phyloP scores from a whole-genome alignment of 805 yeast genomes.

The Brettanomyces naardenensis region DNA sequence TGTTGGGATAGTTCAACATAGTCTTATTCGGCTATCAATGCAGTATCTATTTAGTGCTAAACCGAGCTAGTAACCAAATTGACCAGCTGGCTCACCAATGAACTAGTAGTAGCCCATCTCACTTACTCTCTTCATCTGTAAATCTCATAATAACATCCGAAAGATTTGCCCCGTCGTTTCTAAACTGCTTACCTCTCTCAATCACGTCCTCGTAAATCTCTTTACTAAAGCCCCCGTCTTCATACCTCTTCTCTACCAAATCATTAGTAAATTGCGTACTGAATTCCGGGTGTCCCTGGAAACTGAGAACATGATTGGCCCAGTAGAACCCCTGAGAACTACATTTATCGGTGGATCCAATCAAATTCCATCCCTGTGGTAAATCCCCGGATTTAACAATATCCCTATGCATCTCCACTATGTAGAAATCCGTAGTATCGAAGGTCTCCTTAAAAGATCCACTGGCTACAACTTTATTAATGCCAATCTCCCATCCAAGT shows the following conservation, averaged over 20 bases:
- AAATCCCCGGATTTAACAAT: slow-evolving; percentile 26
- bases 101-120: too few relatives aligned
- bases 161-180: slow-evolving; percentile 5
- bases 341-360: slow-evolving; percentile 53
- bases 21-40: too few relatives aligned
- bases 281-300: slow-evolving; percentile 93
- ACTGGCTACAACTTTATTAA: slow-evolving; percentile 40
- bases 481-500: slow-evolving; percentile 70
- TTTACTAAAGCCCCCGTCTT: slow-evolving; percentile 7
- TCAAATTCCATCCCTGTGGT: background rate
- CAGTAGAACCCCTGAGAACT: slow-evolving; percentile 60
- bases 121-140: background rate
- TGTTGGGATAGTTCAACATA: too few relatives aligned
- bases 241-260: slow-evolving; percentile 4
- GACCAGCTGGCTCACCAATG: too few relatives aligned
- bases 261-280: slow-evolving; percentile 23
- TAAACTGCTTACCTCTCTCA: slow-evolving; percentile 2
- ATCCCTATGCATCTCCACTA: slow-evolving; percentile 56
- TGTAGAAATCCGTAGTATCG: slow-evolving; percentile 22
- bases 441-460: slow-evolving; percentile 19
- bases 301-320: slow-evolving; percentile 44
- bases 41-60: too few relatives aligned
- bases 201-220: slow-evolving; percentile 4
- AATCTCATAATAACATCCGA: slow-evolving; percentile 2
- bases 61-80: too few relatives aligned